Evolutionary conservation across 495 filamentous ascomycete species (phyloP).

Genomic region (Penicillium fimorum): DNA sequence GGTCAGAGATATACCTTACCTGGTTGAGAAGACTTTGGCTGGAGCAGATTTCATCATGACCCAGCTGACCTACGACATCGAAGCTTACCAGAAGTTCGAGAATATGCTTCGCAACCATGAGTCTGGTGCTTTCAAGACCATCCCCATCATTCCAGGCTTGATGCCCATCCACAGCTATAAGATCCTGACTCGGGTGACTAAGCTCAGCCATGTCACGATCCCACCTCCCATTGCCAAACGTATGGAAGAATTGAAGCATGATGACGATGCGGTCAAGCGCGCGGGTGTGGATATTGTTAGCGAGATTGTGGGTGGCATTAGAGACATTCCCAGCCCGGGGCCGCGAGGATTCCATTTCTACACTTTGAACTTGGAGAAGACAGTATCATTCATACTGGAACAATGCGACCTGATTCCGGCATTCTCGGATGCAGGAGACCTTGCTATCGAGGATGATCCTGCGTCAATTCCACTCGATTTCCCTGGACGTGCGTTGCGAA

Average conservation of each 20-base stretch:
- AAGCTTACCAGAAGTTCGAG: constrained; percentile 79
- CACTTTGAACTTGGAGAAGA: constrained; percentile 94
- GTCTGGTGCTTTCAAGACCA: constrained; percentile 81
- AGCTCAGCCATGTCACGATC: constrained; percentile 83
- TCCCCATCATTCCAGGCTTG: constrained; percentile 89
- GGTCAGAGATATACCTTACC: constrained; percentile 77
- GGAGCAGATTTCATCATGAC: constrained; percentile 99
- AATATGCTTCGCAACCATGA: constrained; percentile 73
- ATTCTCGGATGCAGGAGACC: constrained; percentile 32
- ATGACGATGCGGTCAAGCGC: constrained; percentile 84
- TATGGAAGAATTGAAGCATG: constrained; percentile 76
- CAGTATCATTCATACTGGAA: constrained; percentile 89
- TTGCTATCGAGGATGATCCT: constrained; percentile 44
- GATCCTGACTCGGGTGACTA: constrained; percentile 92
- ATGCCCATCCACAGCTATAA: constrained; percentile 98
- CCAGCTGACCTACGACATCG: constrained; percentile 92
- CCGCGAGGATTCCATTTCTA: constrained; percentile 94
- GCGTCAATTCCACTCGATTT: constrained; percentile 38
- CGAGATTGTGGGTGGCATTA: constrained; percentile 54
- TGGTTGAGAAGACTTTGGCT: constrained; percentile 86
- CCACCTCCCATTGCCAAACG: constrained; percentile 66
- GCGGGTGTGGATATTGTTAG: constrained; percentile 53
- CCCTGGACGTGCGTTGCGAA: constrained; percentile 26
- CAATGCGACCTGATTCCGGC: constrained; percentile 75
- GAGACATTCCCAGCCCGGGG: constrained; percentile 54